Conservation (phyloP, 768 basidiomycete genomes). For the Pleurotus cornucopiae region DNA sequence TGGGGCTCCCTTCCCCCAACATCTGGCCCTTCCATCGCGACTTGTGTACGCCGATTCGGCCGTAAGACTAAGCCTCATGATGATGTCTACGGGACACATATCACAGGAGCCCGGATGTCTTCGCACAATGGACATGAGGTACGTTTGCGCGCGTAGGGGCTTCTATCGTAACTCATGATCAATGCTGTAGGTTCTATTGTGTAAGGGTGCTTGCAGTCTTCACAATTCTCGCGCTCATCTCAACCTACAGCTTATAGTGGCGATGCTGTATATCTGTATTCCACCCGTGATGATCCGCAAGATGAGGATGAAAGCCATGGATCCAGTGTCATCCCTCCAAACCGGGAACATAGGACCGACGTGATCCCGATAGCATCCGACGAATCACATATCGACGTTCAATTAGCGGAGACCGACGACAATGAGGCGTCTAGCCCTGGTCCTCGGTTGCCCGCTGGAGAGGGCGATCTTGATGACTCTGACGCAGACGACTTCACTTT, state of each 20-base stretch:
- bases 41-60: slow-evolving; percentile 81
- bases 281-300: slow-evolving; percentile 59
- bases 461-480: slow-evolving; percentile 25
- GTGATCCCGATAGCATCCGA: slow-evolving; percentile 4
- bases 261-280: slow-evolving; percentile 72
- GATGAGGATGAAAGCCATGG: slow-evolving; percentile 16
- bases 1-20: slow-evolving; percentile 58
- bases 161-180: not conserved
- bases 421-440: not conserved
- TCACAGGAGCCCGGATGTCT: slow-evolving; percentile 76
- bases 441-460: too few relatives aligned
- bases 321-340: slow-evolving; percentile 23
- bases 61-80: slow-evolving; percentile 23
- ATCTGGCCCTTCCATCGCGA: slow-evolving; percentile 49
- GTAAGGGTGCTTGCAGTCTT: slow-evolving; percentile 32
- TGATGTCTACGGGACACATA: slow-evolving; percentile 36
- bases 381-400: slow-evolving; percentile 12
- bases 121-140: slow-evolving; percentile 74
- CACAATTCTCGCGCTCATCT: slow-evolving; percentile 6
- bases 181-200: slow-evolving; percentile 51
- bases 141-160: slow-evolving; percentile 5
- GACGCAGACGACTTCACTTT: slow-evolving; percentile 29
- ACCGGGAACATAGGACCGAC: slow-evolving; percentile 16
- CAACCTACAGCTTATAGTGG: slow-evolving; percentile 57
- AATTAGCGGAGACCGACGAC: slow-evolving; percentile 18